Base-by-base conservation (phyloP, 2,329 filamentous ascomycete genomes). In the Alternaria conjuncta region DNA sequence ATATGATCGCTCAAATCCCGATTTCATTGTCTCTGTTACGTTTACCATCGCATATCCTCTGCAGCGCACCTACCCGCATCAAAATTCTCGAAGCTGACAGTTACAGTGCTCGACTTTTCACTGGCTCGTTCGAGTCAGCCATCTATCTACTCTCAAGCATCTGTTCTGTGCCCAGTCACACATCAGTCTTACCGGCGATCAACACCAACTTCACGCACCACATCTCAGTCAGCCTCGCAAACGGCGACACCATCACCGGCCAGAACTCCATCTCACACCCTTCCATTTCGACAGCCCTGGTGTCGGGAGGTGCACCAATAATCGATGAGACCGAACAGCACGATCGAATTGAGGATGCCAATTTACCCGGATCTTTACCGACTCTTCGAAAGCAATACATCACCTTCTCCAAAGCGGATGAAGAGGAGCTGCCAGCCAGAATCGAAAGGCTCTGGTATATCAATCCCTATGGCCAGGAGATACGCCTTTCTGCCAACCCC, bases 401-500 rank as follows among this genome's bases (percentile, higher is more conserved):
- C 64, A 84, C 85, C 5, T 96, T 97, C 77, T 91, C 87, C 74
- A 98, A 98, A 81, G 68, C 72, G 4, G 84, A 88, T 43, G 90
- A 93, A 66, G 88, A 92, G 64, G 92, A 95, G 58, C 84, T 98
- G 1, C 87, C 92, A 0, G 86, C 91, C 0, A 86, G 92, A 26
- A 97, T 98, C 70, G 85, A 90, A 58, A 84, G 94, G 3, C 86
- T 98, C 30, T 98, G 94, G 93, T 98, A 98, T 82, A 98, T 98
- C 82, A 98, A 97, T 75, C 95, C 95, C 0, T 98, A 97, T 78
- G 95, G 95, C n/a, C 93, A 97, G 77, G 94, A 97, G 80, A 97
- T 98, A 70, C 88, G 90, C 18, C 92, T 94, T 0, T 87, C 90
- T 0, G 92, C 93, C 3, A 98, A 97, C 73, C 90, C 93, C 0